These are phyloP conservation scores for Aspergillus indologenus DNA, from an alignment of 495 filamentous ascomycete species.

Conservation along the genomic window DNA sequence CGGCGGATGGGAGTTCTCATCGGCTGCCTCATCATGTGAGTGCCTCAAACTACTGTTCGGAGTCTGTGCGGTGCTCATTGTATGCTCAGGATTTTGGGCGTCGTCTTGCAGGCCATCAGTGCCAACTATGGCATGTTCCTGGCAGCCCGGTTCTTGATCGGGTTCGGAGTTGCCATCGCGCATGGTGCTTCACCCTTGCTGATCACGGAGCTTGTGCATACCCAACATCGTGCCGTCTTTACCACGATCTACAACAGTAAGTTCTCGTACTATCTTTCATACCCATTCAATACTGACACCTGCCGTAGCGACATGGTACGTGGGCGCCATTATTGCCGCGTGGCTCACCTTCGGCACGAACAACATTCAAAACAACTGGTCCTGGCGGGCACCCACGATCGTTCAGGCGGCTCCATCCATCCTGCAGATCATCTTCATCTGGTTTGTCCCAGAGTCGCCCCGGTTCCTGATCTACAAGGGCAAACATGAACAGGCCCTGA, in stretches of 20 bases:
- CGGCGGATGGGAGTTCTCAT: constrained; percentile 20
- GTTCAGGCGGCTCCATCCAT: constrained; percentile 60
- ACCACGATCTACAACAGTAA: constrained; percentile 58
- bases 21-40: constrained; percentile 17
- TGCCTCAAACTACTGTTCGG: constrained; percentile 9
- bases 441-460: constrained; percentile 33
- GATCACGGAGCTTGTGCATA: constrained; percentile 20
- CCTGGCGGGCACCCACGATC: constrained; percentile 45
- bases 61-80: constrained; percentile 20
- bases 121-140: constrained; percentile 26
- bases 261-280: background rate
- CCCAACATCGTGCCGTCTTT: constrained; percentile 39
- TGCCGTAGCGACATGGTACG: background rate
- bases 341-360: constrained; percentile 28
- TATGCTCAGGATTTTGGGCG: constrained; percentile 14
- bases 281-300: background rate
- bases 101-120: constrained; percentile 9
- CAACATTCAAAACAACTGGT: constrained; percentile 30
- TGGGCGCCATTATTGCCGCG: constrained; percentile 45
- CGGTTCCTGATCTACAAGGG: constrained; percentile 39
- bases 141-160: constrained; percentile 26
- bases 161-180: constrained; percentile 22
- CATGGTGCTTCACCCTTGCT: constrained; percentile 29
- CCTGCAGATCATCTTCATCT: constrained; percentile 39
- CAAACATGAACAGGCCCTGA: constrained; percentile 34